Evolutionary conservation across 2,329 filamentous ascomycete species (phyloP).

Genomic region (Aspergillus bombycis): DNA sequence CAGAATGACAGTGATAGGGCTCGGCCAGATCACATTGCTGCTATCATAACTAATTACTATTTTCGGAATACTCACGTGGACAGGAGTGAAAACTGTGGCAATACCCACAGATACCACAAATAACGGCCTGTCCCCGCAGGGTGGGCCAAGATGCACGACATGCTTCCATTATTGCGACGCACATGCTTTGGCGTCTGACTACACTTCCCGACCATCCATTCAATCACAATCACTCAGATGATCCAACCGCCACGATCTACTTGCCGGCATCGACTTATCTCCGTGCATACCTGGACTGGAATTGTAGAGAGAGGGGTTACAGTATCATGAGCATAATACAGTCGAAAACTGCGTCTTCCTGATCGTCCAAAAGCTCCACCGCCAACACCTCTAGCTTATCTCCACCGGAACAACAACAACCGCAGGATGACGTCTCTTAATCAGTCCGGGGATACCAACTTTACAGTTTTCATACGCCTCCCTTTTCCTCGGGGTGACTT

Average conservation of each 20-base stretch:
- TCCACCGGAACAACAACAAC: background rate
- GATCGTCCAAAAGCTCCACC: background rate
- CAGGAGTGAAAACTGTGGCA: background rate
- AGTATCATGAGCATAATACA: background rate
- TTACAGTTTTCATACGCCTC: constrained; percentile 83
- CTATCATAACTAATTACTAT: background rate
- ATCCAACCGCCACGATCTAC: background rate
- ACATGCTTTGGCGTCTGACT: background rate
- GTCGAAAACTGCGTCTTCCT: background rate
- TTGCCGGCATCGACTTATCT: background rate
- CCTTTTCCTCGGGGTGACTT: constrained; percentile 87
- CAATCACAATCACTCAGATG: background rate
- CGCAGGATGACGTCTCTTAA: constrained; percentile 20
- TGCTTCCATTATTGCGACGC: background rate
- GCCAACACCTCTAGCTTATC: background rate
- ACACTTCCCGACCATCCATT: constrained; percentile 4
- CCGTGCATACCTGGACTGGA: no score
- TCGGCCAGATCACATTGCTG: background rate
- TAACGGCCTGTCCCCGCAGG: background rate
- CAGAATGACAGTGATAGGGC: background rate
- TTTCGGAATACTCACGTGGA: background rate
- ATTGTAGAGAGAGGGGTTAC: background rate
- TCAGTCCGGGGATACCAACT: constrained; percentile 32
- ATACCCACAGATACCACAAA: background rate
- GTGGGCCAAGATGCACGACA: background rate